Evolutionary conservation across 2,329 filamentous ascomycete genomes (phyloP), one percentile per base, ranked within the genome.

Genomic region (Simplicillium aogashimaense): DNA sequence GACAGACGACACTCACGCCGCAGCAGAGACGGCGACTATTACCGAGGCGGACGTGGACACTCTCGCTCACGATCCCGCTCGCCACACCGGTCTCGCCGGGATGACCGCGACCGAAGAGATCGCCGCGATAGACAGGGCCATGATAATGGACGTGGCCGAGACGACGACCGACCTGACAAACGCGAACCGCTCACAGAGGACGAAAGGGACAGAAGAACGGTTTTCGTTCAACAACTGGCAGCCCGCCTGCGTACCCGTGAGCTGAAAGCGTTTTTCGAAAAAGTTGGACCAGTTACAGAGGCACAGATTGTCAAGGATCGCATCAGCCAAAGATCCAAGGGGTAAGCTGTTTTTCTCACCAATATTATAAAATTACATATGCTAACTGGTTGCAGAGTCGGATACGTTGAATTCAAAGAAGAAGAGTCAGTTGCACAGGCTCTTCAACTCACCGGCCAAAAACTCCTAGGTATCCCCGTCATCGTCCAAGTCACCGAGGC

Each of bases 231-330:
- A 70, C 92, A 98, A 66, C 83, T 98, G 57, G 92, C 92, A 51
- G 89, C 89, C 50, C 86, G 92, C 56, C 75, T 97, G 49, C 82
- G 90, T 52, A 95, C 86, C 41, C 88, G 87, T 56, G 88, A 97
- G 62, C 73, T 98, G 47, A 90, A 94, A 61, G 77, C 81, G 46
- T 98, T 98, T 62, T 98, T 98, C 57, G 87, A 95, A 61, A 89
- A 90, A 64, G 84, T 92, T 53, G 92, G 92, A 47, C 81, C 86
- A 31, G 92, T 98, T 41, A 94, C 92, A 53, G 92, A 97, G 61
- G 92, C 92, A 38, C 92, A 97, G 68, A 98, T 98, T 55, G 92
- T 98, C 39, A 97, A 97, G 65, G 92, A 98, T 55, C 79, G 92
- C 47, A 89, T 98, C 47, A 95, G 88, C 66, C 86, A 88, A 53